Conservation (phyloP, 441 rosid genomes). For the Gossypium gossypioides region DNA sequence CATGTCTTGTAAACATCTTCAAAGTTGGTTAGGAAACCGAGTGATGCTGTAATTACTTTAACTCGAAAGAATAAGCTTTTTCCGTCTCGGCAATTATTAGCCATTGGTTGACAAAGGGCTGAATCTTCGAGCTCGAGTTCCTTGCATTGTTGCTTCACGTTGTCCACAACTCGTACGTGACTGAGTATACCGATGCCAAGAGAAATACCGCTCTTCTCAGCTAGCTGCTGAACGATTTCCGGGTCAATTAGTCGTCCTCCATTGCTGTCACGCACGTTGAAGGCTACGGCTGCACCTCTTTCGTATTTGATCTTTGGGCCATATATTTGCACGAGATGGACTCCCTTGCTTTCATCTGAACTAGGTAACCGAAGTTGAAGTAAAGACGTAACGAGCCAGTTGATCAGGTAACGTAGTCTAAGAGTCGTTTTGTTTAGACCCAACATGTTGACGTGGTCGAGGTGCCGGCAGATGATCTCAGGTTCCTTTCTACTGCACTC, state of each 20-base stretch:
- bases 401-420: constrained; percentile 45
- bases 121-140: constrained; percentile 29
- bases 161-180: constrained; percentile 32
- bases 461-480: constrained; percentile 45
- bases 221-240: constrained; percentile 34
- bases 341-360: constrained; percentile 28
- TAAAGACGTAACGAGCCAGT: constrained; percentile 68
- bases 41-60: constrained; percentile 40
- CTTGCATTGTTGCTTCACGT: constrained; percentile 26
- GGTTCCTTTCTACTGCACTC: constrained; percentile 57
- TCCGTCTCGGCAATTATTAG: constrained; percentile 18
- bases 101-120: constrained; percentile 33
- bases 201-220: constrained; percentile 36
- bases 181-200: constrained; percentile 41
- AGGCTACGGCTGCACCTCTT: constrained; percentile 56
- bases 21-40: constrained; percentile 39
- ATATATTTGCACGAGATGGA: constrained; percentile 51
- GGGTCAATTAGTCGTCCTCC: constrained; percentile 29
- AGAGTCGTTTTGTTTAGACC: constrained; percentile 59
- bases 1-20: constrained; percentile 42
- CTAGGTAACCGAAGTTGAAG: constrained; percentile 43
- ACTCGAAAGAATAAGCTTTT: constrained; percentile 31
- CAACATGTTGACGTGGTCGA: constrained; percentile 49
- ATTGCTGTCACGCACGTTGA: constrained; percentile 38
- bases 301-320: constrained; percentile 74